Evolutionary conservation across 306 rosid species (phyloP), one percentile per base, ranked within the genome.

Genomic region (Acacia melanoxylon): DNA sequence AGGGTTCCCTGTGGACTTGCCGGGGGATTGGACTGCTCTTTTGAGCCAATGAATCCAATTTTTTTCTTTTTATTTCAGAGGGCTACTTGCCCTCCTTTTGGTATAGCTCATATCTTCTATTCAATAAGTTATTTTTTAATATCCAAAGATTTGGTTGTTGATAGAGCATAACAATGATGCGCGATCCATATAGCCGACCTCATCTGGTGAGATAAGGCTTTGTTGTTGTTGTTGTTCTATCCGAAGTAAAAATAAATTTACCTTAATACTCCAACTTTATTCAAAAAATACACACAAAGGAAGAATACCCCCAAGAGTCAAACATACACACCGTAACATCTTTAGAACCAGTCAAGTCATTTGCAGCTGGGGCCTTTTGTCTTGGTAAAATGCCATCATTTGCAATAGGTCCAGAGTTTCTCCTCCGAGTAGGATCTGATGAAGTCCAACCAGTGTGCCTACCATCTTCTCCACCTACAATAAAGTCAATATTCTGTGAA

Each of bases 381-480:
- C 90, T 90, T 10, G 92, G 85, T 48, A 89, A 77, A 80, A 27
- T 82, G 82, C 86, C 95, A 76, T 92, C 86, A 86, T 86, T 86
- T 63, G 80, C 82, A 79, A 92, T 77, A 17, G 93, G 99, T 44
- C 94, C 98, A 41, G 99, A 86, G 82, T 87, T 81, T 87, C 98
- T 88, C 89, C 98, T 90, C 33, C 94, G 97, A 71, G 93, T 71
- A 75, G 94, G 92, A 86, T 93, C 99, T 66, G 91, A 75, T 24
- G 90, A 78, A 52, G 91, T 83, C 97, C 92, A 92, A 83, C 93
- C 97, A 42, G 82, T 65, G 68, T 86, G 88, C 88, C 94, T 88
- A 78, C 88, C 90, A 24, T 92, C 98, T 79, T 93, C 98, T 45
- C 89, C 97, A 77, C 94, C 99, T 95, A 68, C 87, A 74, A 81